A percentile compares a stretch with the other conserved stretches of the same genome.
These are phyloP conservation scores for Aspergillus fructus DNA, from an alignment of 2,329 filamentous ascomycete genomes.

Conservation along the genomic window DNA sequence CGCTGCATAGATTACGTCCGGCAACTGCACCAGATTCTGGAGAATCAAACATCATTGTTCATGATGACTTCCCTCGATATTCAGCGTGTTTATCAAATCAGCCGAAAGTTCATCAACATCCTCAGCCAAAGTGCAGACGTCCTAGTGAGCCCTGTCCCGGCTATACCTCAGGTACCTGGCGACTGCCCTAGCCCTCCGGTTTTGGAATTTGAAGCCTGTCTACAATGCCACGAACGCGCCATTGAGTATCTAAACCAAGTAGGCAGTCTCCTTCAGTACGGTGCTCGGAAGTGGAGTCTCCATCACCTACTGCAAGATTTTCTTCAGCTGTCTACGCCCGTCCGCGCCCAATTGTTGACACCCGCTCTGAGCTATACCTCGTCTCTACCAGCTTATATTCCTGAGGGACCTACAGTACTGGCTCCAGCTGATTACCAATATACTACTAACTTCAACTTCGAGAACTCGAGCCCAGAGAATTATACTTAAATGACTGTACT, in stretches of 20 bases:
- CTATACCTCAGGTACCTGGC: conserved; percentile 27
- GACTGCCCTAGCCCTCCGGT: conserved; percentile 34
- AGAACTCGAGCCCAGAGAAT: conserved; percentile 4
- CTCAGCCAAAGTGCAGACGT: conserved; percentile 54
- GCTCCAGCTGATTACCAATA: conserved; percentile 12
- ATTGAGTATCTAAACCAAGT: conserved; percentile 33
- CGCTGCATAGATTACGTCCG: conserved; percentile 80
- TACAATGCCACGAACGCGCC: conserved; percentile 35
- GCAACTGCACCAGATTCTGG: conserved; percentile 67
- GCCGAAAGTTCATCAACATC: conserved; percentile 57
- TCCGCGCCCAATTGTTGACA: conserved; percentile 28
- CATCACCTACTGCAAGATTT: conserved; percentile 31
- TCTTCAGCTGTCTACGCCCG: conserved; percentile 27
- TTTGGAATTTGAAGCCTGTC: conserved; percentile 30
- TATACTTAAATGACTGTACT: not conserved
- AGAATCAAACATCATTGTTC: conserved; percentile 58
- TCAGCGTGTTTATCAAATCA: conserved; percentile 73
- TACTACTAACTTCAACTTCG: conserved; percentile 13
- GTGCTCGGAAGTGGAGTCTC: conserved; percentile 36
- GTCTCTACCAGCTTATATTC: conserved; percentile 16
- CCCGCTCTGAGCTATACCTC: conserved; percentile 21
- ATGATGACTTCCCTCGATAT: conserved; percentile 88
- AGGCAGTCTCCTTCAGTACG: conserved; percentile 33
- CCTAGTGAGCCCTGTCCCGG: conserved; percentile 35
- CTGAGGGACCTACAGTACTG: conserved; percentile 12